Conservation (phyloP, 2,329 filamentous ascomycete species). For the Domatiomyces globalis region DNA sequence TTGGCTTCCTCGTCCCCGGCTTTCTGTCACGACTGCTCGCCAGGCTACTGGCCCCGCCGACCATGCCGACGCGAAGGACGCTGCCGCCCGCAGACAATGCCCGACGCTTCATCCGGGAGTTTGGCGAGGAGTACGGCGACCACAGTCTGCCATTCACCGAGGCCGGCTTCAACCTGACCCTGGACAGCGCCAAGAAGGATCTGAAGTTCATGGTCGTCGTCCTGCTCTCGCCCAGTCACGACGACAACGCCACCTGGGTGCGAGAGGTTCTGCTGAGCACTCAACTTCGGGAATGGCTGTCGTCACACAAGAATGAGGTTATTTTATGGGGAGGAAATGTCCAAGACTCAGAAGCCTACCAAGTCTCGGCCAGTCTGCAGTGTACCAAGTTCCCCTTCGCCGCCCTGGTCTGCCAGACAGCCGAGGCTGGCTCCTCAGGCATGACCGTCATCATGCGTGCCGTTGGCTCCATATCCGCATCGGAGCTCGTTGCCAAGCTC, state of each 20-base stretch:
- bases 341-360: constrained; percentile 84
- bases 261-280: constrained; percentile 65
- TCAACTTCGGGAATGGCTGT: constrained; percentile 60
- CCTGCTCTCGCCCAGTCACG: constrained; percentile 81
- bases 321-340: constrained; percentile 89
- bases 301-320: constrained; percentile 61
- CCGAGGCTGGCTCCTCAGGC: constrained; percentile 52
- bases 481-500: constrained; percentile 62
- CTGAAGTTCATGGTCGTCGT: constrained; percentile 84
- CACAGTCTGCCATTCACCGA: constrained; percentile 65
- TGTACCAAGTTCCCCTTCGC: constrained; percentile 90
- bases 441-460: constrained; percentile 84
- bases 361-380: constrained; percentile 72
- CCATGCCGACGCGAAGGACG: constrained; percentile 48
- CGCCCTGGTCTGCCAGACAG: constrained; percentile 73
- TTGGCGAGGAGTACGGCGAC: constrained; percentile 80
- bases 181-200: constrained; percentile 79
- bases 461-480: constrained; percentile 53
- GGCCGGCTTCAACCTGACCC: constrained; percentile 78
- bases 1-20: constrained; percentile 57
- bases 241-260: constrained; percentile 73
- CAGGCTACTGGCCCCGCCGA: constrained; percentile 59
- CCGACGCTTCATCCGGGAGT: constrained; percentile 76
- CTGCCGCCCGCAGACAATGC: constrained; percentile 78
- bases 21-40: constrained; percentile 48